phyloP scores from a whole-genome alignment of 345 rosid species.

The Salix brachista region DNA sequence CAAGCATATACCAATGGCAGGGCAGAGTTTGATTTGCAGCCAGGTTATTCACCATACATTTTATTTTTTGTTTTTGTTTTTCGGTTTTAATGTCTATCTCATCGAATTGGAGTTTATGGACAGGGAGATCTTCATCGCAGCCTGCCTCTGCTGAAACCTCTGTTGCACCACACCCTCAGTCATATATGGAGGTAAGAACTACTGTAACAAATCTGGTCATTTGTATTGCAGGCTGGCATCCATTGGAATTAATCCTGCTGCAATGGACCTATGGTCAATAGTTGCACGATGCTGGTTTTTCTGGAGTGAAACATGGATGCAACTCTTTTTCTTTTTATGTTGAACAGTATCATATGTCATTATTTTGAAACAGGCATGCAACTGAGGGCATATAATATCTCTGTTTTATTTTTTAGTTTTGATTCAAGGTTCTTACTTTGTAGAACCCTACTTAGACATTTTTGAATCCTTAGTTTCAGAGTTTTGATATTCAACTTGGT shows the following conservation, averaged over 20 bases:
- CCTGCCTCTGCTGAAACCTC: constrained; percentile 53
- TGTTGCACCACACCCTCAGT: constrained; percentile 72
- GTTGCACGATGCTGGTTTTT: neutral
- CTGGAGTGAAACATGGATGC: neutral
- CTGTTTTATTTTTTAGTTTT: neutral
- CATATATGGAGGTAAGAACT: constrained; percentile 77
- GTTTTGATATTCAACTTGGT: neutral
- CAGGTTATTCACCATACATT: constrained; percentile 50
- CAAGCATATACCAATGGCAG: constrained; percentile 60
- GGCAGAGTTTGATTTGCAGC: constrained; percentile 41
- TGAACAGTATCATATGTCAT: neutral
- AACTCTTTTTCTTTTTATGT: neutral
- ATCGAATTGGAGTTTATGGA: constrained; percentile 24
- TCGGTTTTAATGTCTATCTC: constrained; percentile 6
- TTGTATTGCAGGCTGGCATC: neutral
- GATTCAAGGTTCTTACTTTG: neutral
- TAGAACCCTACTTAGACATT: neutral
- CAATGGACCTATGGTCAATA: neutral
- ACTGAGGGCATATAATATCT: neutral
- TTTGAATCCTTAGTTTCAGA: neutral
- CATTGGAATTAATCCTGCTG: neutral
- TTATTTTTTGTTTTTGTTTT: neutral
- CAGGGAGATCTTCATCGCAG: constrained; percentile 80
- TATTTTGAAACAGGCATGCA: neutral
- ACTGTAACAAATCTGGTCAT: neutral